phyloP scores from a whole-genome alignment of 495 filamentous ascomycete genomes.

The Lasiosphaeriaceae sp. region DNA sequence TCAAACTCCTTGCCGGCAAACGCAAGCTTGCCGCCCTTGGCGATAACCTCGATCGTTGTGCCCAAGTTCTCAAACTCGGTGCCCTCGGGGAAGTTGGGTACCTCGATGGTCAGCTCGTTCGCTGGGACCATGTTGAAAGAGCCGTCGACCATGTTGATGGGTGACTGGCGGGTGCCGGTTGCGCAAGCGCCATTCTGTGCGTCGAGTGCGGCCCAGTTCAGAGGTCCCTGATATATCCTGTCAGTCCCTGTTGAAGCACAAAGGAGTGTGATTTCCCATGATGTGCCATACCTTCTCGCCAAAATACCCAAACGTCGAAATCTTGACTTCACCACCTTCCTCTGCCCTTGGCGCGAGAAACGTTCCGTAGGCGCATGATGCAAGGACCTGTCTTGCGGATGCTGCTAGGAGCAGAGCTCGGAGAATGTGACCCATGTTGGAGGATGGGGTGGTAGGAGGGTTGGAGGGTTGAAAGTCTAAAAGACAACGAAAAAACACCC shows the following conservation, averaged over 20 bases:
- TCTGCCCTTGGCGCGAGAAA: constrained; percentile 35
- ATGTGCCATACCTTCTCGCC: constrained; percentile 27
- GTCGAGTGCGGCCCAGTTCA: constrained; percentile 56
- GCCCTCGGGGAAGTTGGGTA: constrained; percentile 33
- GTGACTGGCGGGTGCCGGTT: constrained; percentile 56
- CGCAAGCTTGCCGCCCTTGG: constrained; percentile 36
- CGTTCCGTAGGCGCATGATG: constrained; percentile 28
- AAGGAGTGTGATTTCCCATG: too few species aligned
- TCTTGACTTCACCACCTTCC: constrained; percentile 25
- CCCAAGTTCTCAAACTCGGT: constrained; percentile 58
- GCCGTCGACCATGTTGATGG: constrained; percentile 51
- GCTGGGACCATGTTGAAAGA: constrained; percentile 39
- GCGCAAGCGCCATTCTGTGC: constrained; percentile 46
- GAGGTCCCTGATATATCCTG: constrained; percentile 39
- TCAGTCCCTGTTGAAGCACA: background rate
- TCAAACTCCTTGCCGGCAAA: constrained; percentile 45
- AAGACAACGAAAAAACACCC: background rate
- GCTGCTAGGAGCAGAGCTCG: constrained; percentile 18
- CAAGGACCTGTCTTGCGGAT: constrained; percentile 24
- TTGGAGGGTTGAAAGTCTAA: background rate
- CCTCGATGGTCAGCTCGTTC: constrained; percentile 28
- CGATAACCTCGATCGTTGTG: constrained; percentile 54
- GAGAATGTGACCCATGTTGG: constrained; percentile 13
- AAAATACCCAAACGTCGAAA: constrained; percentile 47
- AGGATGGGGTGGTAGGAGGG: background rate